These are phyloP conservation scores for Escovopsis sp. DNA, from an alignment of 2,329 filamentous ascomycete species.

Conservation along the genomic window DNA sequence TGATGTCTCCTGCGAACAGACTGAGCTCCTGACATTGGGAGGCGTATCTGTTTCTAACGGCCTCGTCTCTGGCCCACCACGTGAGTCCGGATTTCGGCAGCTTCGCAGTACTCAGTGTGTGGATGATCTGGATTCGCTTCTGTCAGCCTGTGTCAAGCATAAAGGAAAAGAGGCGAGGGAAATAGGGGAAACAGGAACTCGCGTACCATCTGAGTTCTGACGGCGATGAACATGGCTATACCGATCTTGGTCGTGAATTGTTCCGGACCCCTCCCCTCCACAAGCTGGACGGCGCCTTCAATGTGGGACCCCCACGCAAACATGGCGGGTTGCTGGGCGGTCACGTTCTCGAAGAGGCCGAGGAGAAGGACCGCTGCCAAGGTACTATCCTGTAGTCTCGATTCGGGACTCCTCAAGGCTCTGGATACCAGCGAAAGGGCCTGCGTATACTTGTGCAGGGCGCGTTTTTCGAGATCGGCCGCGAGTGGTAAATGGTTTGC, in stretches of 20 bases:
- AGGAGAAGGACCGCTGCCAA: constrained; percentile 44
- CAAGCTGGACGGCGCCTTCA: constrained; percentile 47
- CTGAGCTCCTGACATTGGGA: constrained; percentile 34
- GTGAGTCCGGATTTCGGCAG: constrained; percentile 37
- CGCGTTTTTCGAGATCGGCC: constrained; percentile 20
- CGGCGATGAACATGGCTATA: constrained; percentile 40
- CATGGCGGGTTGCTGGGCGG: constrained; percentile 36
- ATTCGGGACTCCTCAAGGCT: constrained; percentile 34
- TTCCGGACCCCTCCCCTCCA: constrained; percentile 39
- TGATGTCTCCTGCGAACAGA: constrained; percentile 39
- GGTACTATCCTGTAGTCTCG: constrained; percentile 38
- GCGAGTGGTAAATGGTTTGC: constrained; percentile 29
- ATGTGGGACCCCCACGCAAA: constrained; percentile 48
- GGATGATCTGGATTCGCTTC: constrained; percentile 31
- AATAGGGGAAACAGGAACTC: background rate
- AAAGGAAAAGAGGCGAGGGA: background rate
- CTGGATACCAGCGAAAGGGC: constrained; percentile 37
- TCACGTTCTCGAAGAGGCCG: constrained; percentile 46
- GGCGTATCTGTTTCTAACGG: constrained; percentile 32
- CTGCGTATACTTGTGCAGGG: constrained; percentile 37
- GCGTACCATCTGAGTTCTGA: constrained; percentile 44
- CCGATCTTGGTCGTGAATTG: constrained; percentile 38
- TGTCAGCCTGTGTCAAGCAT: background rate
- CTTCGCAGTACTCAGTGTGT: constrained; percentile 37
- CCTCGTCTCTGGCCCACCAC: constrained; percentile 40